phyloP scores from a whole-genome alignment of 1,284 basidiomycete genomes.

The Irpex rosettiformis region DNA sequence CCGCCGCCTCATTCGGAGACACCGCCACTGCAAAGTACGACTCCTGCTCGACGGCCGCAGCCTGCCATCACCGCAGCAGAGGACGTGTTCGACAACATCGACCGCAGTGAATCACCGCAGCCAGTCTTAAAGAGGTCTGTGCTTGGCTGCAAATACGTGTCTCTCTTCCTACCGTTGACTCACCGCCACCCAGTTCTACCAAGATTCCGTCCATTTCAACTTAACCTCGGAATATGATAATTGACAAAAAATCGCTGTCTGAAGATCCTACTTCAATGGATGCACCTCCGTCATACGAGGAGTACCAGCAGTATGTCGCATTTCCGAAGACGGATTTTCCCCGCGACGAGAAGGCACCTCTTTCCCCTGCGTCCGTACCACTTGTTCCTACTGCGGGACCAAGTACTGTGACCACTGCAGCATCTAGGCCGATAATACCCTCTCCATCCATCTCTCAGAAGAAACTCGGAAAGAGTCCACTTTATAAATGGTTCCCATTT shows the following conservation, averaged over 20 bases:
- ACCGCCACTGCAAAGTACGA: not conserved
- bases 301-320: constrained; percentile 14
- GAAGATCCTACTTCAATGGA: constrained; percentile 27
- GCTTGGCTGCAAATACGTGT: no score
- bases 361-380: constrained; percentile 1
- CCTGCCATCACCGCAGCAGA: not conserved
- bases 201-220: no score
- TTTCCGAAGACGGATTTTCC: constrained; percentile 2
- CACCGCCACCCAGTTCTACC: constrained; percentile 1
- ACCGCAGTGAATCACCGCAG: not conserved
- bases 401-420: not conserved
- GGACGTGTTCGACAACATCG: not conserved
- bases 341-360: constrained; percentile 14
- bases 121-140: not conserved
- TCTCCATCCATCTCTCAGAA: constrained; percentile 1
- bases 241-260: constrained; percentile 26
- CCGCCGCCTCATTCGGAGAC: not conserved
- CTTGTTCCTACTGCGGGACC: not conserved
- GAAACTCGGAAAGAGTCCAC: constrained; percentile 3
- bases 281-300: constrained; percentile 30
- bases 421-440: not conserved
- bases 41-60: not conserved
- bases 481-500: constrained; percentile 16
- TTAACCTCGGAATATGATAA: constrained; percentile 25
- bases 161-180: not conserved